Evolutionary conservation across 1,284 basidiomycete genomes (phyloP).

Genomic region (Neotropicomus parvogracilis): DNA sequence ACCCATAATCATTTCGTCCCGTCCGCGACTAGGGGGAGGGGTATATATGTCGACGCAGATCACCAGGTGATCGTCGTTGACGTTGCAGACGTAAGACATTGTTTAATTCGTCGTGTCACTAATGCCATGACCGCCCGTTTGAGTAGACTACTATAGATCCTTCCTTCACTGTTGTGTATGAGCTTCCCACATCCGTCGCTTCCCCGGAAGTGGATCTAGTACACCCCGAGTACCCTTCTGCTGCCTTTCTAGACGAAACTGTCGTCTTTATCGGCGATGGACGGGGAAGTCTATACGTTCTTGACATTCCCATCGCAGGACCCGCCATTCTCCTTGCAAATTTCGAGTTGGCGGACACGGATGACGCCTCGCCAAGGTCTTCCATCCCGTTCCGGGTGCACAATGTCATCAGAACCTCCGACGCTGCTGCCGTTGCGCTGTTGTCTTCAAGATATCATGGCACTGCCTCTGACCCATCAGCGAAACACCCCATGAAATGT

Average conservation of each 20-base stretch:
- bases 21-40: slow-evolving; percentile 43
- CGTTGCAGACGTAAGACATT: slow-evolving; percentile 50
- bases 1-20: slow-evolving; percentile 78
- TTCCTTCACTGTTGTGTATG: slow-evolving; percentile 53
- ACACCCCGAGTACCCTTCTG: slow-evolving; percentile 76
- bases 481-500: slow-evolving; percentile 17
- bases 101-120: slow-evolving; percentile 10
- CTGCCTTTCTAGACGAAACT: slow-evolving; percentile 49
- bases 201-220: slow-evolving; percentile 35
- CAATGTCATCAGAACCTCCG: slow-evolving; percentile 38
- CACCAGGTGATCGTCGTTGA: slow-evolving; percentile 62
- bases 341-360: slow-evolving; percentile 47
- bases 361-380: slow-evolving; percentile 17
- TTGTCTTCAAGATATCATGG: slow-evolving; percentile 55
- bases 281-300: slow-evolving; percentile 62
- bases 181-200: slow-evolving; percentile 53
- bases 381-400: slow-evolving; percentile 60
- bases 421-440: slow-evolving; percentile 43
- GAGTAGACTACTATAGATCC: slow-evolving; percentile 53
- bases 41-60: slow-evolving; percentile 70
- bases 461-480: slow-evolving; percentile 12
- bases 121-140: slow-evolving; percentile 13
- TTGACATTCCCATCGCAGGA: slow-evolving; percentile 36
- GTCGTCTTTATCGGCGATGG: slow-evolving; percentile 71
- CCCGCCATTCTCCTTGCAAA: slow-evolving; percentile 48